Evolutionary conservation across 306 rosid genomes (phyloP), one percentile per base, ranked within the genome.

Genomic region (Vicia villosa): DNA sequence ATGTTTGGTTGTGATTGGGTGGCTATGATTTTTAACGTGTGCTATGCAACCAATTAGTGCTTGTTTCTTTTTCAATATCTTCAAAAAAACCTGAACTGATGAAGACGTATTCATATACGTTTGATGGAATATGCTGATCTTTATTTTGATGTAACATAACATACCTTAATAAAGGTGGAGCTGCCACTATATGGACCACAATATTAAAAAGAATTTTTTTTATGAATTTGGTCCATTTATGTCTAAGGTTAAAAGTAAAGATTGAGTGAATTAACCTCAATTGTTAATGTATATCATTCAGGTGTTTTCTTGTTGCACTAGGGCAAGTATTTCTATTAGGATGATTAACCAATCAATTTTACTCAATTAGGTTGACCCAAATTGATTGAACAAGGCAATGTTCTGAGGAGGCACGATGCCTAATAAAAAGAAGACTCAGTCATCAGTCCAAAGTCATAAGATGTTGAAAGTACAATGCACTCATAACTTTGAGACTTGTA

Each of bases 1-100:
- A 46, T 61, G 81, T 66, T 54, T 11, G 15, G 36, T 49, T 61
- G n/a, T 75, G 63, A 79, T 79, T 72, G 83, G 81, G 2, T 62
- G n/a, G 8, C 63, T 68, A 41, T 63, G 68, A 75, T 67, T 66
- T 61, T 79, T 62, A 61, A 49, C 80, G 71, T 60, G 80, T 74
- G 83, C 80, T 59, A 30, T 5, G 45, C 42, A 57, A 55, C 46
- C 72, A 19, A 43, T 36, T 15, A 28, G 50, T 74, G 74, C 71
- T 56, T 32, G 56, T 69, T 62, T 68, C 79, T 68, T 54, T 74
- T 36, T 20, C 51, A 63, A 46, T 55, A 56, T 40, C 41, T 45
- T 1, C 41, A 50, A 69, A 41, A 41, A 34, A 38, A 63, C 68
- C 45, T 43, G 22, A 65, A 17, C 37, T 58, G 59, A 64, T 51